Conservation (phyloP, 495 filamentous ascomycete genomes). For the Penicillium odoratum region DNA sequence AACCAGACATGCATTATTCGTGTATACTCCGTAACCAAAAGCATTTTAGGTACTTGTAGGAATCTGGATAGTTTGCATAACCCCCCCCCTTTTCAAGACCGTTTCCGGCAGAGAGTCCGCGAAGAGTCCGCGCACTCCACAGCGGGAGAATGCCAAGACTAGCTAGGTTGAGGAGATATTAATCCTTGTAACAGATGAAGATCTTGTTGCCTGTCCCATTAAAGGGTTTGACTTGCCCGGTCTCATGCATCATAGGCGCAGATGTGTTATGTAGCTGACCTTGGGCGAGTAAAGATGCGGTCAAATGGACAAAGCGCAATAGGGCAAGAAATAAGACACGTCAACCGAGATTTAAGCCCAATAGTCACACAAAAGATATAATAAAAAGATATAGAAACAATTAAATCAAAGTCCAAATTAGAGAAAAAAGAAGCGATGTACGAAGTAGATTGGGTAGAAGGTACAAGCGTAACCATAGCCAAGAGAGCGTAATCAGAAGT, state of each 20-base stretch:
- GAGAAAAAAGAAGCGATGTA: not conserved
- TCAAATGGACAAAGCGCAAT: not conserved
- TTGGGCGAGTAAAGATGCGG: not conserved
- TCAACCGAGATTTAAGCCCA: not conserved
- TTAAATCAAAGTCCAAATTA: not conserved
- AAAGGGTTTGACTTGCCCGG: constrained; percentile 8
- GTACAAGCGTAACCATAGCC: constrained; percentile 3
- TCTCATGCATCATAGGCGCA: constrained; percentile 15
- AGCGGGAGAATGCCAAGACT: constrained; percentile 23
- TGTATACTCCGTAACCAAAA: constrained; percentile 9
- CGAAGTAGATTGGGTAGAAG: constrained; percentile 2
- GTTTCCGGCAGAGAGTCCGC: constrained; percentile 17
- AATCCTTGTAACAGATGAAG: not conserved
- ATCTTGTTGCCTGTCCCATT: not conserved
- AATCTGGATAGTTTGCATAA: not conserved
- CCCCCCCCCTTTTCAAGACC: constrained; percentile 3
- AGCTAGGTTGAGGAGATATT: not conserved
- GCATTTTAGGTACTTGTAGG: not conserved
- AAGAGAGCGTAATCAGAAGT: not conserved
- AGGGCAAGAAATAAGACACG: not conserved
- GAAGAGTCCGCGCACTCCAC: constrained; percentile 8
- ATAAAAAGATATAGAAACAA: not conserved
- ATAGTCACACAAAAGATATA: not conserved
- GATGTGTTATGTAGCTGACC: constrained; percentile 2
- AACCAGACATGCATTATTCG: not conserved